Evolutionary conservation across 2,329 filamentous ascomycete species (phyloP).

Genomic region (Sporothrix dimorphospora): DNA sequence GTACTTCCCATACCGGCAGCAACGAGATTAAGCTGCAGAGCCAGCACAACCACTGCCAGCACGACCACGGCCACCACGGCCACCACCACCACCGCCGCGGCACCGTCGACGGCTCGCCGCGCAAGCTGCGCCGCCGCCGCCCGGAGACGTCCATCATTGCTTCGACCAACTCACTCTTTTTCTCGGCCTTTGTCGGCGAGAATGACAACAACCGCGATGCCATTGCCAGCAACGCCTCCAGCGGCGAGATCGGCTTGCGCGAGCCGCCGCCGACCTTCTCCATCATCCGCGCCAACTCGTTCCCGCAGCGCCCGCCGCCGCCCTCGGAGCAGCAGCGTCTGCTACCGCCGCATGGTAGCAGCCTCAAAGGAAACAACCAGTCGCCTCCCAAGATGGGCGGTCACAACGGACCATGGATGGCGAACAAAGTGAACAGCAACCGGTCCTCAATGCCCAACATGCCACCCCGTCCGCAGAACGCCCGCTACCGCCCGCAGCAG

Average conservation of each 20-base stretch:
- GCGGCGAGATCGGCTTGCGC: background rate
- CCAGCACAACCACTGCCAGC: slow-evolving; percentile 25
- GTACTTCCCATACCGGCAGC: background rate
- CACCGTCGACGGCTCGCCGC: background rate
- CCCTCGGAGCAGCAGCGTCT: slow-evolving; percentile 31
- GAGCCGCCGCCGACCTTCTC: slow-evolving; percentile 12
- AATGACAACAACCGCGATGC: slow-evolving; percentile 20
- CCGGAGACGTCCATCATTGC: slow-evolving; percentile 24
- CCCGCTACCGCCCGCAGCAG: slow-evolving; percentile 14
- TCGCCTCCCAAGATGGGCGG: background rate
- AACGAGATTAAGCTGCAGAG: slow-evolving; percentile 1
- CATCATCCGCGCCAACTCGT: slow-evolving; percentile 13
- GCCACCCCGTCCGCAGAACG: slow-evolving; percentile 4
- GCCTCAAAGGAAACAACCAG: background rate
- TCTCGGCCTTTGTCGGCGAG: slow-evolving; percentile 19
- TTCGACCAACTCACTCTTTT: slow-evolving; percentile 29
- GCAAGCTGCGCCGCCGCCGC: slow-evolving; percentile 28
- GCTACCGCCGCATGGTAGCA: background rate
- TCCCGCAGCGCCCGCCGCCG: slow-evolving; percentile 30
- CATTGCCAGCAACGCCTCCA: slow-evolving; percentile 16
- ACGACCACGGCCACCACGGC: slow-evolving; percentile 26
- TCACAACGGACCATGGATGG: background rate
- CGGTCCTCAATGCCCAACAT: slow-evolving; percentile 19
- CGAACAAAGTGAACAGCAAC: background rate
- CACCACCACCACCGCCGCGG: slow-evolving; percentile 28